Percentiles rank a stretch among this genome's conserved stretches.
Evolutionary conservation across 1,284 basidiomycete genomes (phyloP).

Genomic region (Trichosporon coremiiforme): DNA sequence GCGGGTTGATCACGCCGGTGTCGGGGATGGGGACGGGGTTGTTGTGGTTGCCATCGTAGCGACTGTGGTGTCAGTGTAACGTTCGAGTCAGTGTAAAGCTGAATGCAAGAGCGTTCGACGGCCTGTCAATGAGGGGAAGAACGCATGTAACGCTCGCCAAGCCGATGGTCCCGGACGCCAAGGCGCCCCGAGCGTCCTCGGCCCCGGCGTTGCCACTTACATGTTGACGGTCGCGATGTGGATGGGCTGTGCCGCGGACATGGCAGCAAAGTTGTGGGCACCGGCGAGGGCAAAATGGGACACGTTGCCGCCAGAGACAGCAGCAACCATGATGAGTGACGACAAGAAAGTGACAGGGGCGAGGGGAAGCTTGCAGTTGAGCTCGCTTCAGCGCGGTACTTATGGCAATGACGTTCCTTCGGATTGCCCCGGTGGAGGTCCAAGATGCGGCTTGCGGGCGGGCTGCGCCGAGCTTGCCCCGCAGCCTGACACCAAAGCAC

Average conservation of each 20-base stretch:
- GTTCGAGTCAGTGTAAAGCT: too few relatives aligned
- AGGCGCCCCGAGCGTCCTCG: too few relatives aligned
- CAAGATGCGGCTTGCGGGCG: neutral
- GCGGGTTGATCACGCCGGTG: conserved; percentile 34
- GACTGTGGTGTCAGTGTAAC: conserved; percentile 27
- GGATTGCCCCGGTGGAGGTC: conserved; percentile 5
- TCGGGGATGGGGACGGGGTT: conserved; percentile 43
- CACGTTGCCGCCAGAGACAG: neutral
- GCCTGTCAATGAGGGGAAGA: too few relatives aligned
- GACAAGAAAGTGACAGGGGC: neutral
- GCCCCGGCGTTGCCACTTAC: conserved; percentile 32
- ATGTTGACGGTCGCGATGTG: conserved; percentile 50
- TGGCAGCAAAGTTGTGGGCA: neutral
- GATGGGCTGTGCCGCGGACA: conserved; percentile 24
- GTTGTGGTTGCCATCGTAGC: conserved; percentile 39
- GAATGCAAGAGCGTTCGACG: too few relatives aligned
- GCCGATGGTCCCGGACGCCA: neutral
- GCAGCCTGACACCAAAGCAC: neutral
- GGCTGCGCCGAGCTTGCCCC: neutral
- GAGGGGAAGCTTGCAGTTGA: neutral
- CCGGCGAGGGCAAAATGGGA: neutral
- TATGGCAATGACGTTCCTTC: neutral
- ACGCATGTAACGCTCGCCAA: neutral
- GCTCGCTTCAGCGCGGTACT: neutral
- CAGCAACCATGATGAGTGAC: neutral